phyloP scores from a whole-genome alignment of 2,329 filamentous ascomycete genomes.

The Claviceps purpurea region DNA sequence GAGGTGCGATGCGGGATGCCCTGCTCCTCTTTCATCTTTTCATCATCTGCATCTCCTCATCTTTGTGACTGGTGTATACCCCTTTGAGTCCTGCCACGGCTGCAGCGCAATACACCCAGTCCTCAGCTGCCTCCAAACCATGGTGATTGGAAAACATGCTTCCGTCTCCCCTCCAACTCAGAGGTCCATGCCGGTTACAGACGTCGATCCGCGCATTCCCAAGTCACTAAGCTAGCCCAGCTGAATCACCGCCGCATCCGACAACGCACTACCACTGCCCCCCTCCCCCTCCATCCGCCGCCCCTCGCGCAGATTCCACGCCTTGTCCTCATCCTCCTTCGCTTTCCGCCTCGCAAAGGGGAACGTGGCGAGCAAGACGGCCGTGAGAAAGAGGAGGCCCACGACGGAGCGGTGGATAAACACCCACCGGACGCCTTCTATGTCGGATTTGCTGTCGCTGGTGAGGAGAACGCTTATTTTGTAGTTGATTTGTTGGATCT shows the following conservation, averaged over 20 bases:
- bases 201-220: neutral
- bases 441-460: conserved; percentile 81
- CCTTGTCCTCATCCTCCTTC: conserved; percentile 35
- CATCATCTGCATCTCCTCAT: no score
- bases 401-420: conserved; percentile 49
- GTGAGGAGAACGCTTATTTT: conserved; percentile 86
- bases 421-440: conserved; percentile 85
- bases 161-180: no score
- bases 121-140: no score
- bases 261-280: conserved; percentile 30
- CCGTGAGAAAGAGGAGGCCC: conserved; percentile 53
- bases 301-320: conserved; percentile 29
- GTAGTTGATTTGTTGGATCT: conserved; percentile 91
- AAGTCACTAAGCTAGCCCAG: conserved; percentile 35
- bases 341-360: conserved; percentile 45
- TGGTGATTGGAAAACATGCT: no score
- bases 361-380: conserved; percentile 45
- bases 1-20: no score
- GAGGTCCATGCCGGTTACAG: no score
- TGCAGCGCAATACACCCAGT: no score
- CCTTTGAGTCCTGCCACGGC: no score
- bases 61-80: no score
- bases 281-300: conserved; percentile 29
- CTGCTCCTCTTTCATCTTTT: no score
- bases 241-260: conserved; percentile 43